Percentiles rank a stretch among this genome's conserved stretches.
Conservation (phyloP, 306 rosid genomes). For the Erythrophleum fordii region DNA sequence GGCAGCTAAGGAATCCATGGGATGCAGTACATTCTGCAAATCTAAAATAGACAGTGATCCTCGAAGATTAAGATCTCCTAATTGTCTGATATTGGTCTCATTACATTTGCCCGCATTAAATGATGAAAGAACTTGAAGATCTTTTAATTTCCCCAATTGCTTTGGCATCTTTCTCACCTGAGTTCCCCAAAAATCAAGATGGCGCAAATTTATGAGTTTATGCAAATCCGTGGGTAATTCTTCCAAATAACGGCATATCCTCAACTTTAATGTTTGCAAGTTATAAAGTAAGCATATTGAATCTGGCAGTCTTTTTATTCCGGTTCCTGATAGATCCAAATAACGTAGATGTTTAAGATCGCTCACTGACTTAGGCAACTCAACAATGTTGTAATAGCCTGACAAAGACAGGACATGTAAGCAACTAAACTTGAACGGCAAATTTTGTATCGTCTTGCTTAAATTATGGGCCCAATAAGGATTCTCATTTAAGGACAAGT, state of each 20-base stretch:
- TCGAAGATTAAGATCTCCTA: neutral
- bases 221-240: slow-evolving; percentile 25
- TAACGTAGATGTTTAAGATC: slow-evolving; percentile 31
- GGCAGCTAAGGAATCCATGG: neutral
- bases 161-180: slow-evolving; percentile 29
- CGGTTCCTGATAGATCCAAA: slow-evolving; percentile 4
- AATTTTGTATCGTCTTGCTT: neutral
- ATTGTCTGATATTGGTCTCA: slow-evolving; percentile 14
- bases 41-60: neutral
- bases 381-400: neutral
- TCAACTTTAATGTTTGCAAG: slow-evolving; percentile 45
- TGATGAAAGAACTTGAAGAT: slow-evolving; percentile 30
- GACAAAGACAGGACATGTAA: neutral
- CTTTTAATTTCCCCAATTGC: slow-evolving; percentile 18
- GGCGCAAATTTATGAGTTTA: no score
- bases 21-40: neutral
- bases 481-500: neutral
- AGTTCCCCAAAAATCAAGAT: no score
- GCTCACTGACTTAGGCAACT: neutral
- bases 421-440: neutral
- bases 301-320: slow-evolving; percentile 10
- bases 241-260: neutral
- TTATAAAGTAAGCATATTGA: slow-evolving; percentile 32
- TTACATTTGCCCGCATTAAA: slow-evolving; percentile 19
- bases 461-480: no score